Evolutionary conservation across 2,329 filamentous ascomycete species (phyloP), one percentile per base, ranked within the genome.

Genomic region (Cercospora berteroae): DNA sequence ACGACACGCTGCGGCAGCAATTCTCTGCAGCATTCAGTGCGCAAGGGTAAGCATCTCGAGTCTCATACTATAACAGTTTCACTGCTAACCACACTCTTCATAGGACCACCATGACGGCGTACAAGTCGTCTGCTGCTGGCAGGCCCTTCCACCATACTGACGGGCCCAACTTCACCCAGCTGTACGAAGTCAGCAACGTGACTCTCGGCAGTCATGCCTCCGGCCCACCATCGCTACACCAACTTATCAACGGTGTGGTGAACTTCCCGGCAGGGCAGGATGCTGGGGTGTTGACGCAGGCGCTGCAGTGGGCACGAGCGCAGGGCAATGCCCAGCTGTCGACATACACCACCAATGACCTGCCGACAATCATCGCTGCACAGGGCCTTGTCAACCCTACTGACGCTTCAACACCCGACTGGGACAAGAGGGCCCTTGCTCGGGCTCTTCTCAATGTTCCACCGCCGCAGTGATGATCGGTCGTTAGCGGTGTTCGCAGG

Each of bases 221-320:
- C 0, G 58, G 58, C 2, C 5, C 59, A 18, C 39, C 66, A 1
- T 52, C 13, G 2, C 57, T 70, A 4, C 18, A 25, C 10, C 25
- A 68, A 5, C 50, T 67, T 5, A 29, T 50, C 12, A 63, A 66
- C 8, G 66, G 69, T 25, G 64, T 70, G 0, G 31, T 62, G 1
- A 66, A 65, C n/a, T 62, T 56, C 16, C 69, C 69, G 5, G 58
- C n/a, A 2, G 67, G 67, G 5, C 18, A 67, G 10, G 69, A 70
- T 23, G 56, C 39, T 6, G 67, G 69, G 1, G 16, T 63, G 2
- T 36, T 70, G 31, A 69, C 69, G 0, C 52, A 67, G 16, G 69
- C 59, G 4, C 25, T 68, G 25, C 9, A n/a, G 0, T 70, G 58
- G 57, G 66, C 68, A 0, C 33, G 33, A n/a, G 3, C 7, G 4